Base-by-base conservation (phyloP, 1,139 yeast species). In the Candida glucosophila region DNA sequence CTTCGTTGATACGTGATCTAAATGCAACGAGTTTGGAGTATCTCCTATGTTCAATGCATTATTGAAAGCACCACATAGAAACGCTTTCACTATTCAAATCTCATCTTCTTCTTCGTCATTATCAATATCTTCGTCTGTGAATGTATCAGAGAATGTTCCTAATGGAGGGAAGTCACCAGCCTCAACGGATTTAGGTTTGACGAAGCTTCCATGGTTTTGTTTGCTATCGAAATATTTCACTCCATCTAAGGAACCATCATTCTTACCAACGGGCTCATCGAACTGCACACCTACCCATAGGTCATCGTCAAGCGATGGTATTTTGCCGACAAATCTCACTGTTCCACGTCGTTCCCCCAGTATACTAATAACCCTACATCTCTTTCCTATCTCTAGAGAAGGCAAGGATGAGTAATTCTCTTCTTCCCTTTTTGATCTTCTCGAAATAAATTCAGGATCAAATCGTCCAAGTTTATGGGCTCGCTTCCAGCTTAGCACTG, bases 401-500 rank as follows among this genome's bases (percentile, higher is more conserved):
- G 33, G 22, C 1, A 49, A 33, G 3, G 39, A 34, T 13, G 30
- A 35, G 16, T 32, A 34, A 26, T 51, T 52, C 24, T 41, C 43
- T 17, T 33, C 33, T 3, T 40, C 24, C 12, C 33, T 29, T 22
- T 36, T 26, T 11, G 35, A 23, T 31, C 44, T 47, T 19, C 53
- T 50, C 6, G 35, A 37, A n/a, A 49, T 47, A 28, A 47, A 69
- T 6, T 53, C 49, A 0, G 88, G 82, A 36, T 78, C 71, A 44
- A 78, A 86, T 26, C 90, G 58, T 0, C 95, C 95, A 14, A 83
- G 53, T 31, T 70, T 53, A 36, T 80, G 66, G 21, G 63, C 55
- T 32, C 66, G 64, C 50, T 86, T 86, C 94, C 95, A 88, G 27
- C 65, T 66, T 32, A 79, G 63, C 3, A 83, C 93, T 0, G 90